Evolutionary conservation across 176 grass and related monocot species (phyloP).

Genomic region (Zoysia japonica): DNA sequence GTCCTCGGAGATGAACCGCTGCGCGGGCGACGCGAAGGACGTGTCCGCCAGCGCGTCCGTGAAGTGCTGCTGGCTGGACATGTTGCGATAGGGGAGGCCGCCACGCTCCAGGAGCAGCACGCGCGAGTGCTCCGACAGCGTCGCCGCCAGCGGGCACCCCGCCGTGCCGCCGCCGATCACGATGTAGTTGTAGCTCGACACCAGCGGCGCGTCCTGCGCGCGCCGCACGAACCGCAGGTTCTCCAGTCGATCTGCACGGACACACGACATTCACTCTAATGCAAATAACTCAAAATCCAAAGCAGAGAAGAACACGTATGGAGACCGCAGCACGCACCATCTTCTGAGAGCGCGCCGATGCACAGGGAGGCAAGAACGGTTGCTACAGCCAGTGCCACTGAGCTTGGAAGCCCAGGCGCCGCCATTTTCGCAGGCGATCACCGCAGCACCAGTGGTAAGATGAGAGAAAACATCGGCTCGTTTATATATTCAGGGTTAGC

Average conservation of each 20-base stretch:
- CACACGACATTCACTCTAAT: neutral
- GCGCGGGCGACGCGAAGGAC: conserved; percentile 32
- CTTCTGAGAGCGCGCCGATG: conserved; percentile 28
- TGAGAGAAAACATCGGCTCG: conserved; percentile 26
- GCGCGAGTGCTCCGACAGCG: conserved; percentile 57
- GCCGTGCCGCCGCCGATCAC: conserved; percentile 78
- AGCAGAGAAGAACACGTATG: neutral
- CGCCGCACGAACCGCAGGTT: conserved; percentile 41
- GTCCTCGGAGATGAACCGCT: conserved; percentile 65
- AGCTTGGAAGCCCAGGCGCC: conserved; percentile 16
- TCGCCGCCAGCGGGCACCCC: conserved; percentile 76
- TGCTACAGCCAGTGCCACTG: neutral
- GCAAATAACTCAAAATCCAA: neutral
- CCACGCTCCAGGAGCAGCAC: conserved; percentile 64
- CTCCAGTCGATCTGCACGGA: conserved; percentile 38
- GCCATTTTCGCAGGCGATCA: conserved; percentile 33
- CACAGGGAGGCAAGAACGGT: conserved; percentile 6
- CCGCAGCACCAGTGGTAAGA: neutral
- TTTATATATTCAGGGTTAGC: conserved; percentile 51
- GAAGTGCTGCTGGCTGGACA: conserved; percentile 44
- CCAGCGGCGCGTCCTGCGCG: conserved; percentile 50
- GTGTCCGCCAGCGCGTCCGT: conserved; percentile 50
- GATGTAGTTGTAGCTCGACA: conserved; percentile 69
- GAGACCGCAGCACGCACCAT: conserved; percentile 16
- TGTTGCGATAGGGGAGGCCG: conserved; percentile 50